These are phyloP conservation scores for Wickerhamiella infanticola DNA, from an alignment of 1,139 yeast genomes.

Conservation along the genomic window DNA sequence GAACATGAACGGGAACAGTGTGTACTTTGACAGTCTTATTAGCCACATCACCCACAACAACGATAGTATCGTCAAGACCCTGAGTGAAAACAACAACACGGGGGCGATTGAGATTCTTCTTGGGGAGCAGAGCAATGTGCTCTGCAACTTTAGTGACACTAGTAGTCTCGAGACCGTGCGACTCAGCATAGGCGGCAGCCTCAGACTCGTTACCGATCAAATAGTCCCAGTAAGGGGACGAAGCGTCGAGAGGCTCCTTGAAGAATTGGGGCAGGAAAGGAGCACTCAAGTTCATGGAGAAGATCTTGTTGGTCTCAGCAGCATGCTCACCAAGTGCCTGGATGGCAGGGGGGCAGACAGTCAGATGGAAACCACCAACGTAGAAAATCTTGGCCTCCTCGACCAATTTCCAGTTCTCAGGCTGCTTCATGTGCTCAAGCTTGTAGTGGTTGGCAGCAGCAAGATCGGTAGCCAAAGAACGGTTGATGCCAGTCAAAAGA, in stretches of 20 bases:
- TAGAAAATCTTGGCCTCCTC: constrained; percentile 70
- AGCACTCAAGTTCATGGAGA: constrained; percentile 80
- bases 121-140: constrained; percentile 63
- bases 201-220: constrained; percentile 94
- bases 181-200: constrained; percentile 86
- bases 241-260: constrained; percentile 74
- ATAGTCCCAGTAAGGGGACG: constrained; percentile 77
- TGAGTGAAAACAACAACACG: constrained; percentile 77
- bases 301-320: constrained; percentile 68
- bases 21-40: constrained; percentile 34
- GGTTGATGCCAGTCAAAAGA: constrained; percentile 68
- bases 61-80: constrained; percentile 72
- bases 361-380: constrained; percentile 96
- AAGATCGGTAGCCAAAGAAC: constrained; percentile 89
- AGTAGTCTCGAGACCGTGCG: constrained; percentile 45
- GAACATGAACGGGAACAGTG: constrained; percentile 52
- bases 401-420: constrained; percentile 82
- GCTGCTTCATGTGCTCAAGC: constrained; percentile 69
- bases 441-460: constrained; percentile 98
- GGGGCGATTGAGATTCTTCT: constrained; percentile 50
- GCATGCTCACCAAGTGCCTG: constrained; percentile 81
- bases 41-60: constrained; percentile 29
- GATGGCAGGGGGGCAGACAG: constrained; percentile 94
- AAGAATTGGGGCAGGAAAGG: constrained; percentile 94
- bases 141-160: constrained; percentile 71